Base-by-base conservation (phyloP, 768 basidiomycete species). In the Trametes cubensis region DNA sequence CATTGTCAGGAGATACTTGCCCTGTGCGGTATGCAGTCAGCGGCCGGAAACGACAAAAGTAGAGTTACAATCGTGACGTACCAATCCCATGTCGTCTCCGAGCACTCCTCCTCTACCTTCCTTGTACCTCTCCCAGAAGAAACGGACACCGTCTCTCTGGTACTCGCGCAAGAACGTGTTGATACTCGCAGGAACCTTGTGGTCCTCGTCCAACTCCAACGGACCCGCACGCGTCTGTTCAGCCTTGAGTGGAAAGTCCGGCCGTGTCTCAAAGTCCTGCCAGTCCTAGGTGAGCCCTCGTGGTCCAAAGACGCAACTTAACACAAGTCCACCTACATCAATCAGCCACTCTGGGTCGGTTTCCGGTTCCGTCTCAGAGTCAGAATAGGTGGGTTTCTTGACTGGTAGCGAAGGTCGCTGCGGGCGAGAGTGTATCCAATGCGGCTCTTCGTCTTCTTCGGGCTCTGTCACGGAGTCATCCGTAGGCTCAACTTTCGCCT, bases 31-130 rank as follows among this genome's bases (percentile, higher is more conserved):
- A 18, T 13, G 8, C 13, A 28, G 38, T 55, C 21, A 68, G 70
- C 63, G 58, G 72, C 73, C 74, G 71, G 75, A 56, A 17, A 50
- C 46, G 13, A 21, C 17, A 14, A 2, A 3, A 18, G 14, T 34
- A 13, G 3, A 38, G 51, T 17, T 26, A 2, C 17, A 5, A 39
- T n/a, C 55, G 7, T 18, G 28, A 74, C 73, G 25, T 64, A 87
- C 86, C 63, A 89, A 78, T 66, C 94, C 96, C 96, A 98, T 98
- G 70, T 98, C 96, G 71, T 98, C 96, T 6, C 96, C 96, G 4
- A 98, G 80, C 13, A 98, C 72, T 0, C 89, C 95, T 0, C 96
- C 96, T 46, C 80, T 78, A 0, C 80, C 82, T 65, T 87, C 77
- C 28, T 78, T 74, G 70, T 89, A 97, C 48, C 87, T 81, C 15